Evolutionary conservation across 768 basidiomycete species (phyloP).

Genomic region (Pleurotus giganteus): DNA sequence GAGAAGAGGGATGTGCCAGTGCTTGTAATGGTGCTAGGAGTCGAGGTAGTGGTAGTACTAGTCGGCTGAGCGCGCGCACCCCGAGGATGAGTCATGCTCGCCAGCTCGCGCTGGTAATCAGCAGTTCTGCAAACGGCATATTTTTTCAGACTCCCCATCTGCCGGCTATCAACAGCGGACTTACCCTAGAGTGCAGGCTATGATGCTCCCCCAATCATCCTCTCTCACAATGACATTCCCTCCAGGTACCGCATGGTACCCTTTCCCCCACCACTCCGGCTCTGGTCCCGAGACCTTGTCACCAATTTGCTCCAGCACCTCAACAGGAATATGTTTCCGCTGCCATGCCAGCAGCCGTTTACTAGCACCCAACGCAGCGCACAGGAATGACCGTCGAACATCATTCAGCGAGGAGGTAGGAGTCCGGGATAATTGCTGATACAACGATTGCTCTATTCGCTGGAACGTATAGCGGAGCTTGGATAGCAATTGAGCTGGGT

Average conservation of each 20-base stretch:
- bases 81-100: constrained; percentile 33
- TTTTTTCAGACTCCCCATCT: constrained; percentile 6
- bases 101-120: constrained; percentile 55
- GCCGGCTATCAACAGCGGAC: constrained; percentile 13
- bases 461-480: constrained; percentile 58
- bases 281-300: constrained; percentile 28
- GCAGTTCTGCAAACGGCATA: constrained; percentile 39
- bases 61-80: constrained; percentile 19
- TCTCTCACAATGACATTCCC: constrained; percentile 66
- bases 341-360: constrained; percentile 62
- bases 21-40: constrained; percentile 22
- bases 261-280: constrained; percentile 65
- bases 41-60: constrained; percentile 18
- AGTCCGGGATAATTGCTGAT: constrained; percentile 49
- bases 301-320: constrained; percentile 23
- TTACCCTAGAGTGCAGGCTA: constrained; percentile 72
- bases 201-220: constrained; percentile 76
- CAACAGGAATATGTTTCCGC: constrained; percentile 50
- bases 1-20: constrained; percentile 48
- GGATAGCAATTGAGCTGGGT: constrained; percentile 39
- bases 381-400: constrained; percentile 55
- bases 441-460: constrained; percentile 56
- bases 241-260: constrained; percentile 64
- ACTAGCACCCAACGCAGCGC: constrained; percentile 49
- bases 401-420: constrained; percentile 53